A percentile compares a stretch with the other conserved stretches of the same genome.
Conservation (phyloP, 495 filamentous ascomycete species). For the Trichoderma asperelloides region DNA sequence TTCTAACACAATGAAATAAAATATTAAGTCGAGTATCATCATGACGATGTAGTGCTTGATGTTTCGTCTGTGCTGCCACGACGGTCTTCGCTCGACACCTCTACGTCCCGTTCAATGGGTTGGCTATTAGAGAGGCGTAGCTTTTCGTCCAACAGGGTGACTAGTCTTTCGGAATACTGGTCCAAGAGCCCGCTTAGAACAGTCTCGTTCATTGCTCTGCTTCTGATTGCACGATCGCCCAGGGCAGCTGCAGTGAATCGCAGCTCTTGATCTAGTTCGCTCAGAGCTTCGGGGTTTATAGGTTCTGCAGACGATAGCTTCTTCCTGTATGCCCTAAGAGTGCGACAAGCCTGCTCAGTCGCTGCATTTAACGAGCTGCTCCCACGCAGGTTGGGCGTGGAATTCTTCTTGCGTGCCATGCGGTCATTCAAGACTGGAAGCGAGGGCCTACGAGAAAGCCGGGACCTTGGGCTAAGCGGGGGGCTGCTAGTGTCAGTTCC, state of each 20-base stretch:
- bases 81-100: not conserved
- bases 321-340: slow-evolving; percentile 73
- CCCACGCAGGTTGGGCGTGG: slow-evolving; percentile 14
- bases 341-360: slow-evolving; percentile 71
- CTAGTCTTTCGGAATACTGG: slow-evolving; percentile 60
- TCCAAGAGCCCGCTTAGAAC: slow-evolving; percentile 57
- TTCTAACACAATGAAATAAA: not conserved
- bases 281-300: slow-evolving; percentile 54
- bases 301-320: slow-evolving; percentile 58
- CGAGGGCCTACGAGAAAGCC: slow-evolving; percentile 38
- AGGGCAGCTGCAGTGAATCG: slow-evolving; percentile 64
- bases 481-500: slow-evolving; percentile 35
- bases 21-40: not conserved
- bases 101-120: not conserved
- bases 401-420: slow-evolving; percentile 23
- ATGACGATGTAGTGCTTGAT: not conserved
- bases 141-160: slow-evolving; percentile 64
- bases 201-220: slow-evolving; percentile 45
- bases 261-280: slow-evolving; percentile 74
- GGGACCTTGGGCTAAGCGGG: slow-evolving; percentile 36
- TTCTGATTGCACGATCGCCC: slow-evolving; percentile 46
- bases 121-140: slow-evolving; percentile 36
- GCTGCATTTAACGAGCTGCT: slow-evolving; percentile 61
- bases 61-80: not conserved
- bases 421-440: slow-evolving; percentile 38